These are phyloP conservation scores for Malus domestica DNA, from an alignment of 306 rosid genomes.

Conservation along the genomic window ASM211411v1 NC_041803.1:19384001-19384500, in stretches of 20 bases:
- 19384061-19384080: background rate
- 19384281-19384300: constrained; percentile 52
- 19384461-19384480: too few species aligned
- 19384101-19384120: background rate
- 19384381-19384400: constrained; percentile 60
- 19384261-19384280: constrained; percentile 40
- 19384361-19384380: constrained; percentile 34
- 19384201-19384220: background rate
- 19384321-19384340: constrained; percentile 16
- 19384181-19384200: background rate
- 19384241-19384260: background rate
- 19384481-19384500: too few species aligned
- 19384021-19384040: background rate
- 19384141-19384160: background rate
- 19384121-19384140: background rate
- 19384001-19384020: background rate
- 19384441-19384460: too few species aligned
- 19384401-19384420: constrained; percentile 44
- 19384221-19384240: background rate
- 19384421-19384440: constrained; percentile 18
- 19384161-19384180: background rate
- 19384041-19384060: background rate
- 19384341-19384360: constrained; percentile 35
- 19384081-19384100: background rate
- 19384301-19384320: constrained; percentile 42